Base-by-base conservation (phyloP, 208 protist species). In the Leishmania lainsoni region DNA sequence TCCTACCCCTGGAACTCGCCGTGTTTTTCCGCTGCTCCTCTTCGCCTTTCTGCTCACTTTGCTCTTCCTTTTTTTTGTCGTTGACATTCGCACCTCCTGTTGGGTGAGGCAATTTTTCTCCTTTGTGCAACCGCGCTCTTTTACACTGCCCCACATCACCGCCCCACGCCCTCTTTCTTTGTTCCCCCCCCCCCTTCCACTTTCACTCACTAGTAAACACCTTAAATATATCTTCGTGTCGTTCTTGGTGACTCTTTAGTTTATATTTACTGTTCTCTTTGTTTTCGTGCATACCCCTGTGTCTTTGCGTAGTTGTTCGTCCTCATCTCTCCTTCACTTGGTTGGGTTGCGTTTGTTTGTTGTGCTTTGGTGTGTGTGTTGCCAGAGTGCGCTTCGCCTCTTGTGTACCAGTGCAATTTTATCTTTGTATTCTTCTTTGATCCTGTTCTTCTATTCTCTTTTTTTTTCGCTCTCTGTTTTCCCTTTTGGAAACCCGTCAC, bases 101-200 rank as follows among this genome's bases (percentile, higher is more conserved):
- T 39, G 35, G 35, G 35, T 1, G 35, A 39, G 35, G 35, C 35
- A 39, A 39, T 39, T 39, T 39, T 39, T 39, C 35, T 39, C 35
- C 35, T 39, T 39, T 39, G 35, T 39, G 35, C 35, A 1, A 39
- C 35, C 35, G 35, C 35, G 35, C 35, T 39, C 35, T 39, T 39
- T 39, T 39, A 39, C n/a, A 5, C 39, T 49, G 49, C 48, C 0
- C n/a, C 59, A 35, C 65, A 4, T 35, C 65, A 17, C 29, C 29
- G 29, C 49, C 65, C 6, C 65, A 16, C 65, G 0, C 65, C 5
- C 75, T 77, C 59, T 66, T 65, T 75, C 52, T 61, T 79, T 68
- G 69, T 35, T 79, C n/a, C 16, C 65, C 65, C 6, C 35, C 65
- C 17, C 75, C 65, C 17, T 73, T 61, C 16, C 16, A 14, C 16